Base-by-base conservation (phyloP, 2,329 filamentous ascomycete genomes). In the Raffaelea arxii region DNA sequence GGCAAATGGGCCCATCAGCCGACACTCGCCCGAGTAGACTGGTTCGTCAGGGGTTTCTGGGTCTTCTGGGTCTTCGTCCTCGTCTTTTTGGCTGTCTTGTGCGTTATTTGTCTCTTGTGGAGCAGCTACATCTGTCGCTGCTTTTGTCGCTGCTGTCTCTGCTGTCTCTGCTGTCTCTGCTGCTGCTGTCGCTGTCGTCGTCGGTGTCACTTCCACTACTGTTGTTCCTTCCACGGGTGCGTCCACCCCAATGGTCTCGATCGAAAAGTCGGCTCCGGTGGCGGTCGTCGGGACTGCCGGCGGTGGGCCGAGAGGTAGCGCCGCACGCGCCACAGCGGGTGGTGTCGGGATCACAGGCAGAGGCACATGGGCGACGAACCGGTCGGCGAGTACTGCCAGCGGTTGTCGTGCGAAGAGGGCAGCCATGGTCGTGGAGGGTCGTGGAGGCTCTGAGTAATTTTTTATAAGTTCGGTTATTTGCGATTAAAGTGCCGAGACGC, bases 1-100 rank as follows among this genome's bases (percentile, higher is more conserved):
- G 12, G 92, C 91, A 62, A 97, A 98, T 4, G 90, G 78, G 1
- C 92, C 92, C 3, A 98, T 74, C 10, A 98, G 75, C 54, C 83
- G 77, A 64, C 92, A 98, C 66, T 95, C 87, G 55, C 84, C 86
- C 44, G 74, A 75, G 25, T 77, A 24, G 25, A 27, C 41, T 9
- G 18, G n/a, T 22, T 24, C 10, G 21, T 22, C 18, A 10, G 6
- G 9, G 9, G 12, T 7, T 5, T 9, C 21, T 25, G 25, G 21
- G 22, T 19, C 6, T 41, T 30, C 24, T 44, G 37, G 44, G 5
- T 44, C 41, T 22, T 39, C 38, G 37, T 25, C 23, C 30, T 41
- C 44, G 22, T 46, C 40, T 18, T 19, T 35, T 5, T 32, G 32
- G 27, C 27, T 32, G n/a, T n/a, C n/a, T n/a, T n/a, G n/a, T n/a